Evolutionary conservation across 2,329 filamentous ascomycete species (phyloP).

Genomic region (Stemphylium beticola): DNA sequence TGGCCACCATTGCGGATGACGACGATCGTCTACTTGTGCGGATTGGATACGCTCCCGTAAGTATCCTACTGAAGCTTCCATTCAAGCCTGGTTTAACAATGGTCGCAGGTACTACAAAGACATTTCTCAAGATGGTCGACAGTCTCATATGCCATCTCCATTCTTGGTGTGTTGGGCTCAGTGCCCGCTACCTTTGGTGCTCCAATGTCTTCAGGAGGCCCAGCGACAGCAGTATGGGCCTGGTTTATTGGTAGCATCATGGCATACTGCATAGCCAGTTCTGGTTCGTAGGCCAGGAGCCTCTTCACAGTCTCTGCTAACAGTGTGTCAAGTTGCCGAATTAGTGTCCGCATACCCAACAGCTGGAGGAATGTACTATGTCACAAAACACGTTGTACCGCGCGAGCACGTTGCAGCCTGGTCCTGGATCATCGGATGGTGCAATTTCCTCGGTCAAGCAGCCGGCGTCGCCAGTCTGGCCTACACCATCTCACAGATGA

Average conservation of each 20-base stretch:
- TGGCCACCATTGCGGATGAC: constrained; percentile 62
- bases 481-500: constrained; percentile 69
- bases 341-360: constrained; percentile 71
- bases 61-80: constrained; percentile 7
- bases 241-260: constrained; percentile 69
- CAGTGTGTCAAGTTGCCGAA: constrained; percentile 60
- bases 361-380: constrained; percentile 72
- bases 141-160: constrained; percentile 70
- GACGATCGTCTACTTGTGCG: constrained; percentile 66
- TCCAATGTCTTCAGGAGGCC: constrained; percentile 65
- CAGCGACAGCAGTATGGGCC: constrained; percentile 69
- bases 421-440: constrained; percentile 72
- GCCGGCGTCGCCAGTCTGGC: constrained; percentile 67
- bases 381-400: constrained; percentile 69
- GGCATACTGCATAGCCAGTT: constrained; percentile 69
- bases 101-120: constrained; percentile 61
- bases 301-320: neutral
- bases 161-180: constrained; percentile 69
- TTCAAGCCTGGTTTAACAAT: constrained; percentile 23
- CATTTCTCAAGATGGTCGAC: constrained; percentile 73
- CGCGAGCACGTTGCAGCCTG: constrained; percentile 66
- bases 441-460: constrained; percentile 69
- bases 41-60: constrained; percentile 68
- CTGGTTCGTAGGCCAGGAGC: constrained; percentile 47
- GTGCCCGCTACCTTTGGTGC: constrained; percentile 68